Base-by-base conservation (phyloP, 1,284 basidiomycete species). In the Rhodotorula glutinis region DNA sequence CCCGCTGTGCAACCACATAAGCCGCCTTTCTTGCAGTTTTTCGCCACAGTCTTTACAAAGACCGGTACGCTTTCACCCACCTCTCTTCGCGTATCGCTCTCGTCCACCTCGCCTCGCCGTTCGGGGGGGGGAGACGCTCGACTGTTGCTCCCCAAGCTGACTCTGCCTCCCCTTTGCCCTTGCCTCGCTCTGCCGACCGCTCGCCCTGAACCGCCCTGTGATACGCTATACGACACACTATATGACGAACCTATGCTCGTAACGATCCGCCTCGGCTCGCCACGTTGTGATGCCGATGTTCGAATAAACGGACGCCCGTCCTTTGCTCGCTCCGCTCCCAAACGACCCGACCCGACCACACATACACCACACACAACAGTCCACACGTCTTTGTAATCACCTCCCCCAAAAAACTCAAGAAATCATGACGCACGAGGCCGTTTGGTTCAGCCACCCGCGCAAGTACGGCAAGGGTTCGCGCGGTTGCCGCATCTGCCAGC, bases 391-490 rank as follows among this genome's bases (percentile, higher is more conserved):
- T 30, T 40, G 25, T 23, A 23, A 40, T 9, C 7, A 19, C 33
- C 43, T 30, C 40, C 38, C 30, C 29, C 14, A 5, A 17, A 29
- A 29, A 10, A 30, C 68, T 38, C 33, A 38, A 38, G 33, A 38
- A 38, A 87, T 85, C 84, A 90, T 90, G 89, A 91, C 90, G 74
- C 90, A 92, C 88, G 88, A 90, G 85, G 87, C 89, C 75, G 85
- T 92, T 80, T 92, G 90, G 89, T 91, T 91, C 82, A 91, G 89
- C 81, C 89, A 90, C 80, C 93, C 92, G 75, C 87, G 92, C 81
- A 94, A 90, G 82, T 96, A 80, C 84, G 92, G 93, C 81, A 96
- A 95, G 84, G 92, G 92, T 79, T 88, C 88, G 80, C 90, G 92
- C 80, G 90, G 93, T 81, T 96, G 92, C 86, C 92, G 93, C 79